phyloP scores from a whole-genome alignment of 192 early-diverging fungal species.

The Rhizoclosmatium sp. region DNA sequence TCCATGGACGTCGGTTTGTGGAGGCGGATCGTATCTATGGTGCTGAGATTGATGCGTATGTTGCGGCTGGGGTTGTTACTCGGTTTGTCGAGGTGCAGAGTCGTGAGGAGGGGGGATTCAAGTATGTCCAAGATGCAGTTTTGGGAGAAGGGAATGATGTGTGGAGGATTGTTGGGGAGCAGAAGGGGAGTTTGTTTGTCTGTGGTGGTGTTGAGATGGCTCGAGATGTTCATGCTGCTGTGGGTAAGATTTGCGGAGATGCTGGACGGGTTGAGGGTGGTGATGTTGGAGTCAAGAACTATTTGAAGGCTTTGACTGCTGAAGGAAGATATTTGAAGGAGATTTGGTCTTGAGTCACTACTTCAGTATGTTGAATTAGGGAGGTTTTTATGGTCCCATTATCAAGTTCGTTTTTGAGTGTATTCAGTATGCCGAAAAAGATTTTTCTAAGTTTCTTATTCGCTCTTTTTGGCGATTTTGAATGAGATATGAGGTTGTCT shows the following conservation, averaged over 20 bases:
- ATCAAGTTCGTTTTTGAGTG: neutral
- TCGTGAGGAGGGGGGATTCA: constrained; percentile 40
- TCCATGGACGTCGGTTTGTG: constrained; percentile 82
- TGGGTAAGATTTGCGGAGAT: constrained; percentile 69
- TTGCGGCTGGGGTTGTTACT: constrained; percentile 60
- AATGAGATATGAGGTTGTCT: no score
- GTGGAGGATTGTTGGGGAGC: neutral
- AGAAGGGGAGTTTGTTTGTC: constrained; percentile 36
- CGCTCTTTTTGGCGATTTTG: no score
- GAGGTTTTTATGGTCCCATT: neutral
- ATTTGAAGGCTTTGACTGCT: constrained; percentile 68
- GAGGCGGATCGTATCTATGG: constrained; percentile 77
- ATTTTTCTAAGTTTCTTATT: neutral
- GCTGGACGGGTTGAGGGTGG: constrained; percentile 54
- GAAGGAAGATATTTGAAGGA: constrained; percentile 70
- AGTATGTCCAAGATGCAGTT: constrained; percentile 89
- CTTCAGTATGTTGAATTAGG: neutral
- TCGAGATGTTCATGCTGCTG: constrained; percentile 80
- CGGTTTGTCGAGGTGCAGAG: constrained; percentile 49
- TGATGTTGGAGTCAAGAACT: constrained; percentile 58
- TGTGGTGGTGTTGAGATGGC: constrained; percentile 80
- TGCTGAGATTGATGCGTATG: constrained; percentile 62
- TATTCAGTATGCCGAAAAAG: neutral
- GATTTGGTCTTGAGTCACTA: constrained; percentile 46
- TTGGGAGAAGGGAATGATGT: constrained; percentile 50